Conservation (phyloP, 306 rosid genomes). For the Lathyrus tuberosus region DNA sequence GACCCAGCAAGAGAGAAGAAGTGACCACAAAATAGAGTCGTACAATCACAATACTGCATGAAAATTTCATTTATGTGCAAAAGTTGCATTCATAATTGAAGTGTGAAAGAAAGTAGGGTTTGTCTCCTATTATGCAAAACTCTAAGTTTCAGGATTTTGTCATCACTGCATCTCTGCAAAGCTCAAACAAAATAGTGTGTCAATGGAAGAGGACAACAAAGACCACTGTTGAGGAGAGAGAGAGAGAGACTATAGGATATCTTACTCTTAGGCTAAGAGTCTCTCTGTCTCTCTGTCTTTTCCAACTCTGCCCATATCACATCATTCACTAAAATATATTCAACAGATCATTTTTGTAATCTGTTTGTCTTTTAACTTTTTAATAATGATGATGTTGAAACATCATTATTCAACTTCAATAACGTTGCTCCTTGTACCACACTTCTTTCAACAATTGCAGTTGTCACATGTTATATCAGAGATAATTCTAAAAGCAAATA, state of each 20-base stretch:
- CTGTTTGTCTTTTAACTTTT: no score
- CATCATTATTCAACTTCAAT: no score
- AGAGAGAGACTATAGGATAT: neutral
- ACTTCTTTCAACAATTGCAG: no score
- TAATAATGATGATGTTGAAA: no score
- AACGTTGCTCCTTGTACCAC: no score
- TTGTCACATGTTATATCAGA: no score
- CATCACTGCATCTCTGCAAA: constrained; percentile 49
- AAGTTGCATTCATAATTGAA: constrained; percentile 51
- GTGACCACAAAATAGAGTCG: constrained; percentile 25
- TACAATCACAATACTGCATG: neutral
- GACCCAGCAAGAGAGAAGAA: constrained; percentile 31
- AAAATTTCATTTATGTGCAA: constrained; percentile 36
- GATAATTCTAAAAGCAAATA: no score
- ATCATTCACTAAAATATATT: no score
- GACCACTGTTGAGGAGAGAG: neutral
- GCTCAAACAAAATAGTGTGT: constrained; percentile 23
- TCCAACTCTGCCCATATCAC: no score
- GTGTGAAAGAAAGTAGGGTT: constrained; percentile 50
- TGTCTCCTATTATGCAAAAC: constrained; percentile 53
- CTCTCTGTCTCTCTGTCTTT: constrained; percentile 22
- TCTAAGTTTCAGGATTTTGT: constrained; percentile 48
- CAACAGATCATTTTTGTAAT: no score
- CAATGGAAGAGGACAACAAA: constrained; percentile 28
- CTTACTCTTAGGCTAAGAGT: constrained; percentile 29